These are phyloP conservation scores for Microbotryum scabiosae DNA, from an alignment of 1,284 basidiomycete genomes.

Conservation along the genomic window DNA sequence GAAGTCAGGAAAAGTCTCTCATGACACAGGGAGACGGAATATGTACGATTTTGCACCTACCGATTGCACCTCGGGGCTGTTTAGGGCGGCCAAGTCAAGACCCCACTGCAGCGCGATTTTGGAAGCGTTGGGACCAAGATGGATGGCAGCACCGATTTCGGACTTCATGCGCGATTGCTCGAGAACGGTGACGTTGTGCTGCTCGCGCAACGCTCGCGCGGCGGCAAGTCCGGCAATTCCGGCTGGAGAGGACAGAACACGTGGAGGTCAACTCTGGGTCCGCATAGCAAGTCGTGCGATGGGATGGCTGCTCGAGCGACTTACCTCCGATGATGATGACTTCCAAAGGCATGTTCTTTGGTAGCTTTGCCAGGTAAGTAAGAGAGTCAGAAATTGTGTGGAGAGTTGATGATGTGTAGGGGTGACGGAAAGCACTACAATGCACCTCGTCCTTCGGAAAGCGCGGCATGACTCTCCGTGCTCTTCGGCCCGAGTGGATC, in stretches of 20 bases:
- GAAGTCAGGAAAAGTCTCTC: background rate
- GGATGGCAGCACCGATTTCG: conserved; percentile 36
- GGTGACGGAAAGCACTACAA: too few species aligned
- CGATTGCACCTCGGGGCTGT: conserved; percentile 1
- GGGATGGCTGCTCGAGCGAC: conserved; percentile 14
- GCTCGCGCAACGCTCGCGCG: conserved; percentile 28
- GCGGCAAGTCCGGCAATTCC: conserved; percentile 34
- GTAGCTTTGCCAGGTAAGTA: too few species aligned
- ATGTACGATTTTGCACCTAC: background rate
- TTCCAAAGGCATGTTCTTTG: background rate
- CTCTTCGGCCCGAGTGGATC: too few species aligned
- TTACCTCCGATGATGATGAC: background rate
- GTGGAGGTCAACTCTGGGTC: conserved; percentile 5
- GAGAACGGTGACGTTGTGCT: conserved; percentile 32
- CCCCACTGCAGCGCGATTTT: conserved; percentile 22
- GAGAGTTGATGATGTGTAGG: too few species aligned
- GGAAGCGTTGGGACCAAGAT: conserved; percentile 33
- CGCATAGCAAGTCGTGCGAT: conserved; percentile 4
- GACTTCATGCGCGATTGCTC: conserved; percentile 28
- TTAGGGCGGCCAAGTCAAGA: conserved; percentile 9
- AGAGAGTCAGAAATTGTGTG: too few species aligned
- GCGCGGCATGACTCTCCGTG: too few species aligned
- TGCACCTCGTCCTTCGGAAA: too few species aligned
- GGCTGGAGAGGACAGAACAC: background rate
- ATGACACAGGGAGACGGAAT: background rate